Evolutionary conservation across 2,329 filamentous ascomycete genomes (phyloP), one percentile per base, ranked within the genome.

Genomic region (Aspergillus uvarum): DNA sequence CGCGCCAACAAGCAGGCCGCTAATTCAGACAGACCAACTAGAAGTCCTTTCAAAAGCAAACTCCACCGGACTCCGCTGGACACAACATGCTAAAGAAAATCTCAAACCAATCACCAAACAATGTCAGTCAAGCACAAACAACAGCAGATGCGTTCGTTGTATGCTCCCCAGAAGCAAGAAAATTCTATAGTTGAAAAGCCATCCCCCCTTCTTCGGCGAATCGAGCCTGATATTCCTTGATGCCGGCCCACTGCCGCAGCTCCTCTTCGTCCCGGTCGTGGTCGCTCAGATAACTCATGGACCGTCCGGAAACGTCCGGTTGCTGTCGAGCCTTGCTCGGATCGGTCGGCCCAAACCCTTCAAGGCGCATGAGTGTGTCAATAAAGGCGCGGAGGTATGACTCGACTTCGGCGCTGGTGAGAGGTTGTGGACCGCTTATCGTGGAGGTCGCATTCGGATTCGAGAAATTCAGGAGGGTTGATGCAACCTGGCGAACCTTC

Each of bases 401-500:
- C 72, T 94, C 89, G 11, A 89, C 86, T 73, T 86, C 82, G 32
- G 81, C 71, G 19, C 67, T 64, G 7, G 70, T 74, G 50, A 77
- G 64, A 4, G 68, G 62, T 35, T 75, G 72, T 1, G 68, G 68
- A 2, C 67, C 70, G 5, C 69, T 52, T n/a, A 65, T 54, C 14
- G 60, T 54, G 42, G 61, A 76, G 52, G 63, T 31, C 26, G 56
- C 38, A 10, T 52, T 58, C 8, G 60, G 57, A 8, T 81, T 79
- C 2, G 85, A 83, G 1, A 82, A 79, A 63, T 90, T 87, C 52
- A 96, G 83, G 7, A 96, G 82, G 0, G 91, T 95, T 29, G 88
- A 89, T 1, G 91, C 91, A 44, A 96, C 89, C 70, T 91, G 89
- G 10, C 91, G 89, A 66, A 96, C 91, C 80, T 96, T 96, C 79